Percentiles rank a stretch among this genome's conserved stretches.
Evolutionary conservation across 1,139 yeast genomes (phyloP).

Genomic region (Hyphopichia burtonii): DNA sequence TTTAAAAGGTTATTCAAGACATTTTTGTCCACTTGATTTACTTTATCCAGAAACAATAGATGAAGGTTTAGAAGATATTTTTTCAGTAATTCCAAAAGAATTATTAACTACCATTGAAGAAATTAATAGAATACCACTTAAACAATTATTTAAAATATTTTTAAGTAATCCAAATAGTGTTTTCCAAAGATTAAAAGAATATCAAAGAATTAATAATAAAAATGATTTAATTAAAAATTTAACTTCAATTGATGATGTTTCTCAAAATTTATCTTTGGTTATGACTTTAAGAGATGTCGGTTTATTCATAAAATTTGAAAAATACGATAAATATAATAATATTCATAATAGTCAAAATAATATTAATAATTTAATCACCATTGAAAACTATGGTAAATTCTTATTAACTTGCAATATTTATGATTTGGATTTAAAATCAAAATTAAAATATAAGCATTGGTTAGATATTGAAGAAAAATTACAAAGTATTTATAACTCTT

Average conservation of each 20-base stretch:
- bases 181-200: conserved; percentile 36
- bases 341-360: conserved; percentile 36
- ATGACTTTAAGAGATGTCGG: conserved; percentile 63
- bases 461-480: conserved; percentile 35
- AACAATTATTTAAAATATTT: conserved; percentile 25
- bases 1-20: conserved; percentile 30
- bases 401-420: conserved; percentile 40
- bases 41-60: conserved; percentile 32
- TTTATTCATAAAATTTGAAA: conserved; percentile 43
- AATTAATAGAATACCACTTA: conserved; percentile 28
- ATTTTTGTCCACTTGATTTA: conserved; percentile 47
- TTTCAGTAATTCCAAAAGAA: conserved; percentile 25
- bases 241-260: conserved; percentile 39
- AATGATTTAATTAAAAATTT: conserved; percentile 36
- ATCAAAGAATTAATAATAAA: conserved; percentile 35
- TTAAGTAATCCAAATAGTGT: conserved; percentile 33
- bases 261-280: conserved; percentile 41
- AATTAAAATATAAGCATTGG: conserved; percentile 44
- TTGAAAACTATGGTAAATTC: conserved; percentile 27
- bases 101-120: conserved; percentile 17
- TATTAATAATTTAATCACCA: conserved; percentile 27
- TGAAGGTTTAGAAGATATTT: conserved; percentile 34
- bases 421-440: conserved; percentile 46
- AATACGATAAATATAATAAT: conserved; percentile 27
- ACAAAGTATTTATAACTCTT: conserved; percentile 33